These are phyloP conservation scores for Salix exigua DNA, from an alignment of 345 rosid genomes.

Conservation along the genomic window DNA sequence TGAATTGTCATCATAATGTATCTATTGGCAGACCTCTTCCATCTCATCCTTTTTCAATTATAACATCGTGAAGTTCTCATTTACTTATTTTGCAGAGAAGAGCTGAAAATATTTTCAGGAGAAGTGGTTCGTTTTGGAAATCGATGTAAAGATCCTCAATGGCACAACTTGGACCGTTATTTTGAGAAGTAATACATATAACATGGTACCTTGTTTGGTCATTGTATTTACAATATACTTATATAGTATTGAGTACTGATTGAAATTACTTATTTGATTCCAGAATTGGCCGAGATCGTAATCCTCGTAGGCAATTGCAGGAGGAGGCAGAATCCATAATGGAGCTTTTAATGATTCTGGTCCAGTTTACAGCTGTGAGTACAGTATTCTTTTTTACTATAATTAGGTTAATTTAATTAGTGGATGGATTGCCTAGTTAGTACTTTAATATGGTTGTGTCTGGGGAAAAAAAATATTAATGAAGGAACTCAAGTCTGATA, in stretches of 20 bases:
- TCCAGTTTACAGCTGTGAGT: conserved; percentile 88
- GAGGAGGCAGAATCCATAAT: conserved; percentile 68
- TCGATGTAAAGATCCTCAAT: conserved; percentile 94
- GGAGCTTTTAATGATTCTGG: conserved; percentile 65
- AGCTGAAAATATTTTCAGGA: conserved; percentile 72
- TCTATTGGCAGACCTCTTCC: background rate
- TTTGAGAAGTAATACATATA: conserved; percentile 69
- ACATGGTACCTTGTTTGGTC: conserved; percentile 8
- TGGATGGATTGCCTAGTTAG: background rate
- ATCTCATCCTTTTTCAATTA: background rate
- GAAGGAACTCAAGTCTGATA: background rate
- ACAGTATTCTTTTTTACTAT: background rate
- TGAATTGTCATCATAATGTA: background rate
- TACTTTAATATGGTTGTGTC: background rate
- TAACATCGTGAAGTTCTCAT: background rate
- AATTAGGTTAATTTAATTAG: background rate
- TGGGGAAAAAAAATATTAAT: background rate
- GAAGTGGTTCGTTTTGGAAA: conserved; percentile 99
- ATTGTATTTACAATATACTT: background rate
- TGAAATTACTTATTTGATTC: conserved; percentile 43
- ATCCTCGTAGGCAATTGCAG: conserved; percentile 58
- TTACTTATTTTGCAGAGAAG: conserved; percentile 56
- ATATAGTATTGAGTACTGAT: background rate
- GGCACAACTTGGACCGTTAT: conserved; percentile 93
- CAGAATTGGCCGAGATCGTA: conserved; percentile 37